Evolutionary conservation across 768 basidiomycete species (phyloP).

Genomic region (Naganishia antarctica): DNA sequence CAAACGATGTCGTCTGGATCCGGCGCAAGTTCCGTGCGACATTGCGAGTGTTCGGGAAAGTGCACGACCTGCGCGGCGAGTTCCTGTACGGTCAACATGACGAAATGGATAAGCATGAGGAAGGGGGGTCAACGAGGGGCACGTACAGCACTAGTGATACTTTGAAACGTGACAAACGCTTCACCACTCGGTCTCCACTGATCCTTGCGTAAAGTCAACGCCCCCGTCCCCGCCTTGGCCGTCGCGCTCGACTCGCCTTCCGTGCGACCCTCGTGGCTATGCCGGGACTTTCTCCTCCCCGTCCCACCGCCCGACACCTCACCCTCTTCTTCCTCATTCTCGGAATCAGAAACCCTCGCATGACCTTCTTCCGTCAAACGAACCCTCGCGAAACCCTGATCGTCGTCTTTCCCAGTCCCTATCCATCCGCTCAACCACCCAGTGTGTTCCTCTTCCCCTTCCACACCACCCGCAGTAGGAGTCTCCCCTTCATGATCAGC

Average conservation of each 20-base stretch:
- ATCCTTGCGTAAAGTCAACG: slow-evolving; percentile 50
- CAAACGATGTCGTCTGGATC: slow-evolving; percentile 95
- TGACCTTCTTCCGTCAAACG: slow-evolving; percentile 6
- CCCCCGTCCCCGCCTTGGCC: neutral
- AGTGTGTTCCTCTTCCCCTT: neutral
- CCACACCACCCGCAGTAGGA: neutral
- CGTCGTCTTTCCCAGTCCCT: slow-evolving; percentile 13
- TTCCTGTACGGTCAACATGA: slow-evolving; percentile 57
- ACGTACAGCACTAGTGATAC: slow-evolving; percentile 83
- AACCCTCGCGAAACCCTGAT: slow-evolving; percentile 8
- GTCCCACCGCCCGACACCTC: slow-evolving; percentile 31
- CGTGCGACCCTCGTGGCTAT: neutral
- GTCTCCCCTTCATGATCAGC: neutral
- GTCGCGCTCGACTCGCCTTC: neutral
- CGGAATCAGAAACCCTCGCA: slow-evolving; percentile 1
- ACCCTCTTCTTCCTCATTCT: slow-evolving; percentile 51
- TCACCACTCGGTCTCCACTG: slow-evolving; percentile 63
- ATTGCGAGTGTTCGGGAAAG: slow-evolving; percentile 62
- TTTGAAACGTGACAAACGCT: slow-evolving; percentile 95
- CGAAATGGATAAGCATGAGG: neutral
- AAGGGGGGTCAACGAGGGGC: neutral
- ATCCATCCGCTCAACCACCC: slow-evolving; percentile 10
- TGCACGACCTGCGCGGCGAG: slow-evolving; percentile 80
- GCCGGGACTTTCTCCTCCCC: neutral
- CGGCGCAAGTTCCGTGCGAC: slow-evolving; percentile 70